These are phyloP conservation scores for Phytomonas sp. DNA, from an alignment of 208 protist species.

Conservation along the genomic window DNA sequence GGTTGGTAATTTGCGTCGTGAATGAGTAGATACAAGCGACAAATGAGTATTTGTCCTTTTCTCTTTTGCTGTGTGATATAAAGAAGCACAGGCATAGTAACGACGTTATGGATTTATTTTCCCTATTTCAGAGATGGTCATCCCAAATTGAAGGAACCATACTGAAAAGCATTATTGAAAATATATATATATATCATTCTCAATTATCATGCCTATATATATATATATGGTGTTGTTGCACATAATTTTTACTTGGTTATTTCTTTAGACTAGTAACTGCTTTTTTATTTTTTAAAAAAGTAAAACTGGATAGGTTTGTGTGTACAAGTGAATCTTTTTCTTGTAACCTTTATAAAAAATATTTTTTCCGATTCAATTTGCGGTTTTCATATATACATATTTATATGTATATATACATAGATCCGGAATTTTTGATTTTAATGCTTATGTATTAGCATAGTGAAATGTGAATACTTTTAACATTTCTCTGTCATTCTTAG, in stretches of 20 bases:
- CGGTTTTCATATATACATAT: too few relatives aligned
- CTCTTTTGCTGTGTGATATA: too few relatives aligned
- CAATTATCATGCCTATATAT: not conserved
- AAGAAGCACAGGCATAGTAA: too few relatives aligned
- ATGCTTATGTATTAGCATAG: not conserved
- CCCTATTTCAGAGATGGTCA: too few relatives aligned
- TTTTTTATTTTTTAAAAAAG: conserved; percentile 9
- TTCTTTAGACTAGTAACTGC: conserved; percentile 1
- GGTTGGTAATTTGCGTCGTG: not conserved
- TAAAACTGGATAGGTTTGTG: not conserved
- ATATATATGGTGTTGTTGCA: not conserved
- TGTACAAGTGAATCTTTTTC: conserved; percentile 1
- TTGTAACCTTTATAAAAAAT: conserved; percentile 4
- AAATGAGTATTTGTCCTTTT: too few relatives aligned
- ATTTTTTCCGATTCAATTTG: conserved; percentile 5
- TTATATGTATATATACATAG: not conserved
- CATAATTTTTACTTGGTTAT: conserved; percentile 1
- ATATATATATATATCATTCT: conserved; percentile 3
- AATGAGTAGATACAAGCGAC: too few relatives aligned
- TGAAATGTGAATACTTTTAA: not conserved
- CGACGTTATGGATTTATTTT: too few relatives aligned
- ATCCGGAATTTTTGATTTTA: not conserved
- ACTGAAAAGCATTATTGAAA: too few relatives aligned
- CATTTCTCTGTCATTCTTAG: too few relatives aligned
- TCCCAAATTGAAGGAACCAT: too few relatives aligned